Evolutionary conservation across 2,329 filamentous ascomycete genomes (phyloP).

Genomic region (Cordyceps javanica): DNA sequence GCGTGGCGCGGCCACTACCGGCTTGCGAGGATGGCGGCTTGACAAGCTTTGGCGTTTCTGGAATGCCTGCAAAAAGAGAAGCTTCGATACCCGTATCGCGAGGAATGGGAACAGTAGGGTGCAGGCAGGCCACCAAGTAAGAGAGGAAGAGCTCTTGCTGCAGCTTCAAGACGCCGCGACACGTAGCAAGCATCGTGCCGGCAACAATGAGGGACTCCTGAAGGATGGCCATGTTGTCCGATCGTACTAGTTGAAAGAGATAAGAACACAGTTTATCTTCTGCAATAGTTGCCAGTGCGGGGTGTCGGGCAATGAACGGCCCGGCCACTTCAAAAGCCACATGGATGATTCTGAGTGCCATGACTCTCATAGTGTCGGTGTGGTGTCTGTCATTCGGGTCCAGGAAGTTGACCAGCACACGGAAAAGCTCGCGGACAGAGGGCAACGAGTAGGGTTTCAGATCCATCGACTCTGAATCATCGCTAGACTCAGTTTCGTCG

Average conservation of each 20-base stretch:
- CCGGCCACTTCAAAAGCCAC: constrained; percentile 95
- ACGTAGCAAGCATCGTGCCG: constrained; percentile 84
- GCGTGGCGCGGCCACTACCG: constrained; percentile 77
- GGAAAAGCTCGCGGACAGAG: constrained; percentile 88
- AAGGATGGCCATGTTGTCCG: constrained; percentile 91
- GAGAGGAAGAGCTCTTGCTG: constrained; percentile 95
- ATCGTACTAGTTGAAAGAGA: constrained; percentile 91
- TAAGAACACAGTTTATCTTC: constrained; percentile 91
- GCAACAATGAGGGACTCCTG: constrained; percentile 90
- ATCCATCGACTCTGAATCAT: constrained; percentile 43
- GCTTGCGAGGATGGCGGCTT: constrained; percentile 69
- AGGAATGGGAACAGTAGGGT: constrained; percentile 91
- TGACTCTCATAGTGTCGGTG: constrained; percentile 91
- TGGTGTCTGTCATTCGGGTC: constrained; percentile 91
- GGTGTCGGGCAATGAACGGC: constrained; percentile 88
- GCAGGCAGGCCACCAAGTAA: constrained; percentile 88
- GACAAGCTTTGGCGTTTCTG: constrained; percentile 80
- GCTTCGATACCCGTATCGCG: constrained; percentile 86
- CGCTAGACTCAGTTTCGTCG: constrained; percentile 27
- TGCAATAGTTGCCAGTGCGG: constrained; percentile 77
- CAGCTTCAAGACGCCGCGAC: constrained; percentile 81
- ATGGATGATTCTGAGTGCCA: constrained; percentile 95
- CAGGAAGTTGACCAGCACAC: constrained; percentile 86
- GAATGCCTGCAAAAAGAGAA: constrained; percentile 85
- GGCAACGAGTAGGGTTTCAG: constrained; percentile 89